A percentile compares a stretch with the other conserved stretches of the same genome.
Evolutionary conservation across 1,284 basidiomycete genomes (phyloP).

Genomic region (Leccinum solheimii): DNA sequence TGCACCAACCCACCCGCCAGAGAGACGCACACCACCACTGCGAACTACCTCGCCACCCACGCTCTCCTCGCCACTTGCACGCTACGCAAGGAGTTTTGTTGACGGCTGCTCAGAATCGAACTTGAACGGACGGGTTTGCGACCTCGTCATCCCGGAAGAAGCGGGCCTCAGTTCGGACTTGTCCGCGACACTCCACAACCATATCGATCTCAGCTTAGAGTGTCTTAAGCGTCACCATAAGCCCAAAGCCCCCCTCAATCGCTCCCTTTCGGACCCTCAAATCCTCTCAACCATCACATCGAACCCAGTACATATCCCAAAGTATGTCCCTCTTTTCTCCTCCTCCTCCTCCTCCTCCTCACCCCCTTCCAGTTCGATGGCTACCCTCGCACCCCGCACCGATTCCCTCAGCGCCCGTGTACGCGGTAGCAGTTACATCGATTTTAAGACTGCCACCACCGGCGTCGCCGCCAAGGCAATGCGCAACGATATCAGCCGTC

Average conservation of each 20-base stretch:
- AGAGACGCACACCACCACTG: conserved; percentile 2
- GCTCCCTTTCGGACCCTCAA: conserved; percentile 52
- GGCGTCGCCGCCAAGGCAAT: conserved; percentile 97
- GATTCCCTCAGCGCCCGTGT: conserved; percentile 66
- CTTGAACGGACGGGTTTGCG: conserved; percentile 25
- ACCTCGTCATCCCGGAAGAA: conserved; percentile 36
- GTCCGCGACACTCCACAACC: conserved; percentile 32
- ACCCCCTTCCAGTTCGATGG: conserved; percentile 43
- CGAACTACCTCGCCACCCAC: conserved; percentile 8
- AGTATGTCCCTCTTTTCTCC: conserved; percentile 31
- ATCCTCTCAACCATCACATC: conserved; percentile 68
- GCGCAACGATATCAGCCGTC: conserved; percentile 96
- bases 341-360: conserved; percentile 4
- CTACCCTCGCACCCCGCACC: conserved; percentile 57
- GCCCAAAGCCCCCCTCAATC: conserved; percentile 45
- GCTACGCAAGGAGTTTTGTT: conserved; percentile 5
- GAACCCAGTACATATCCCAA: conserved; percentile 57
- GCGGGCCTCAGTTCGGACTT: conserved; percentile 32
- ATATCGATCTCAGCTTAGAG: conserved; percentile 38
- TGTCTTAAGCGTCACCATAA: conserved; percentile 59
- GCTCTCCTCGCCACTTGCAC: conserved; percentile 27
- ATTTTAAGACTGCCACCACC: conserved; percentile 98
- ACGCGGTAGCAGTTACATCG: conserved; percentile 69
- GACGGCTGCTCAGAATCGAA: conserved; percentile 7
- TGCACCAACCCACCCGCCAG: conserved; percentile 4